Percentiles rank a stretch among this genome's conserved stretches.
Conservation (phyloP, 768 basidiomycete genomes). For the Hypsizygus marmoreus region DNA sequence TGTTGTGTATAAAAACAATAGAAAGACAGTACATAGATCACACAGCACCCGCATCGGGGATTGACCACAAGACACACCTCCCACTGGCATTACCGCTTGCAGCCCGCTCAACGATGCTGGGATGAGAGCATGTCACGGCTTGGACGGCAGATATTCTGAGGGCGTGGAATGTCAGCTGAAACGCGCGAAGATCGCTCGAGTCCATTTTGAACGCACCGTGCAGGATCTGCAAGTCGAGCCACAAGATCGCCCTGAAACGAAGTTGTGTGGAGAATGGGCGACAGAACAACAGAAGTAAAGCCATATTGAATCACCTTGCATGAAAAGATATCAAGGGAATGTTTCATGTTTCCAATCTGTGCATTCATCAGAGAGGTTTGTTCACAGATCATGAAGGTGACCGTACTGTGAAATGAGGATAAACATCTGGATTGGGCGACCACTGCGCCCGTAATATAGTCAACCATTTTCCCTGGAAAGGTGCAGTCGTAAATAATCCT, state of each 20-base stretch:
- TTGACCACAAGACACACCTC: slow-evolving; percentile 78
- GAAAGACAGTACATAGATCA: slow-evolving; percentile 14
- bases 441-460: slow-evolving; percentile 78
- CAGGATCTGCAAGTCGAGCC: slow-evolving; percentile 58
- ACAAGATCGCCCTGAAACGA: slow-evolving; percentile 66
- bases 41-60: slow-evolving; percentile 47
- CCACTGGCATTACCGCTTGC: slow-evolving; percentile 81
- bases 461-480: slow-evolving; percentile 74
- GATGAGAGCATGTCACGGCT: slow-evolving; percentile 90
- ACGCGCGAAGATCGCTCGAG: not conserved
- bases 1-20: slow-evolving; percentile 8
- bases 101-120: slow-evolving; percentile 69
- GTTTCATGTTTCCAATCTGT: slow-evolving; percentile 84
- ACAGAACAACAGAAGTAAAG: not conserved
- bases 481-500: not conserved
- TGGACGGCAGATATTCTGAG: slow-evolving; percentile 78
- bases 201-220: slow-evolving; percentile 40
- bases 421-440: slow-evolving; percentile 75
- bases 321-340: slow-evolving; percentile 73
- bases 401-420: slow-evolving; percentile 81
- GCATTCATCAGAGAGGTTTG: too few species aligned
- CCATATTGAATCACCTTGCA: slow-evolving; percentile 70
- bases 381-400: not conserved
- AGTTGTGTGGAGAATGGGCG: slow-evolving; percentile 2
- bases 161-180: slow-evolving; percentile 1